Conservation (phyloP, 2,329 filamentous ascomycete species). For the Capronia epimyces region DNA sequence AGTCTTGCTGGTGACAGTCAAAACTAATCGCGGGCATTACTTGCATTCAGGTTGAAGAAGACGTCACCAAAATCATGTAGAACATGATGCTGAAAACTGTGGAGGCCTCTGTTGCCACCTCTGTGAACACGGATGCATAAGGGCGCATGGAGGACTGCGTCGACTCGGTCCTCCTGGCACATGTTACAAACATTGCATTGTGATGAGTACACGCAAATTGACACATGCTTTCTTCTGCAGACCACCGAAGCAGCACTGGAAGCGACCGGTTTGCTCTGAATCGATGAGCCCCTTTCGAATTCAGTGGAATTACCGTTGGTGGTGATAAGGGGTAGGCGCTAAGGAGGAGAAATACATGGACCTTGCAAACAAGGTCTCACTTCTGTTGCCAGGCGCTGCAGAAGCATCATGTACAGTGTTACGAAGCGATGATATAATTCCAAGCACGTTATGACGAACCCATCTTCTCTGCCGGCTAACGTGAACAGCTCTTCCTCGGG, state of each 20-base stretch:
- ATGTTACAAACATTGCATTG: not conserved
- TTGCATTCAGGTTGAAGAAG: slow-evolving; percentile 70
- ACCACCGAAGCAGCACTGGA: slow-evolving; percentile 19
- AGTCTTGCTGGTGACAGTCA: slow-evolving; percentile 1
- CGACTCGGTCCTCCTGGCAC: not conserved
- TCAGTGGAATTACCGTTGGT: not conserved
- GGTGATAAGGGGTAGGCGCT: slow-evolving; percentile 13
- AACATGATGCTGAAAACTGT: slow-evolving; percentile 17
- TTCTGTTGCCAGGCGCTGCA: slow-evolving; percentile 7
- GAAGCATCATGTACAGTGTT: slow-evolving; percentile 11
- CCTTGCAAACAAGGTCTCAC: slow-evolving; percentile 25
- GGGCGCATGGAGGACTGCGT: not conserved
- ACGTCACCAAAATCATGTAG: slow-evolving; percentile 86
- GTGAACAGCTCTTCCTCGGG: slow-evolving; percentile 6
- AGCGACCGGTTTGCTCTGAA: slow-evolving; percentile 12
- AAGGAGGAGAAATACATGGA: slow-evolving; percentile 18
- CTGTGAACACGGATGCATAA: not conserved
- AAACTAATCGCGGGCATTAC: slow-evolving; percentile 30
- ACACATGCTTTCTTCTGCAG: slow-evolving; percentile 11
- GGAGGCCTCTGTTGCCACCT: not conserved
- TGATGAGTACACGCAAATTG: not conserved
- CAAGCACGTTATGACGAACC: slow-evolving; percentile 11
- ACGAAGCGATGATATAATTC: slow-evolving; percentile 14
- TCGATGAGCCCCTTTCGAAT: not conserved
- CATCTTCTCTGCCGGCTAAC: slow-evolving; percentile 10